These are phyloP conservation scores for Nicotiana paniculata DNA, from an alignment of 257 asterid genomes.

Conservation along the genomic window DNA sequence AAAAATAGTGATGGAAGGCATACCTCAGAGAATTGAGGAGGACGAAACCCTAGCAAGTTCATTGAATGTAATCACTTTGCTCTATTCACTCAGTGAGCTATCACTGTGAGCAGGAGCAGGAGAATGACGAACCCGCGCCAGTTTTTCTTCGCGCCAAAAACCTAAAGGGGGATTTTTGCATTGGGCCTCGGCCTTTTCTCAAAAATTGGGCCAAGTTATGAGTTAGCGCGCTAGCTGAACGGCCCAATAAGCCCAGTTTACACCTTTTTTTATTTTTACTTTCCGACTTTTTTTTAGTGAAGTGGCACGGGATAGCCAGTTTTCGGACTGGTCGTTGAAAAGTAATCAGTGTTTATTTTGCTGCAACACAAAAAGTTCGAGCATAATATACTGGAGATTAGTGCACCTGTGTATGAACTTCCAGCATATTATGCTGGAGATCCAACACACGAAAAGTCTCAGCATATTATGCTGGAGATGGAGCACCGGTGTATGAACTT, in stretches of 20 bases:
- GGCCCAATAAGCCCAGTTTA: not conserved
- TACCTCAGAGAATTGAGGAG: conserved; percentile 70
- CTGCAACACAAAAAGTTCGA: too few species aligned
- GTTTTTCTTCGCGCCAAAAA: not conserved
- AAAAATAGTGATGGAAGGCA: not conserved
- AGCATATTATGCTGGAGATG: too few species aligned
- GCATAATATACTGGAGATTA: too few species aligned
- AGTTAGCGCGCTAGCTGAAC: not conserved
- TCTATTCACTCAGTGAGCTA: not conserved
- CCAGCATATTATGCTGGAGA: too few species aligned
- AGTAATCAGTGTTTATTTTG: too few species aligned
- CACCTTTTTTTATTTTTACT: too few species aligned
- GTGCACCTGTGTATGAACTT: too few species aligned
- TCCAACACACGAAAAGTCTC: too few species aligned
- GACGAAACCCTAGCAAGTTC: conserved; percentile 50
- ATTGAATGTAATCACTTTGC: conserved; percentile 9
- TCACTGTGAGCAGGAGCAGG: not conserved
- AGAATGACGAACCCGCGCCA: not conserved
- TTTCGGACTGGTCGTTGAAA: too few species aligned
- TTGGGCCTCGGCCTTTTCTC: not conserved
- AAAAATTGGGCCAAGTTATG: not conserved
- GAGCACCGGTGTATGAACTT: too few species aligned
- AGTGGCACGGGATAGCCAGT: too few species aligned
- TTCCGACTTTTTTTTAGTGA: too few species aligned
- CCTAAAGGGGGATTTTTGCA: not conserved